Base-by-base conservation (phyloP, 2,329 filamentous ascomycete genomes). In the Niveomyces coronatus region DNA sequence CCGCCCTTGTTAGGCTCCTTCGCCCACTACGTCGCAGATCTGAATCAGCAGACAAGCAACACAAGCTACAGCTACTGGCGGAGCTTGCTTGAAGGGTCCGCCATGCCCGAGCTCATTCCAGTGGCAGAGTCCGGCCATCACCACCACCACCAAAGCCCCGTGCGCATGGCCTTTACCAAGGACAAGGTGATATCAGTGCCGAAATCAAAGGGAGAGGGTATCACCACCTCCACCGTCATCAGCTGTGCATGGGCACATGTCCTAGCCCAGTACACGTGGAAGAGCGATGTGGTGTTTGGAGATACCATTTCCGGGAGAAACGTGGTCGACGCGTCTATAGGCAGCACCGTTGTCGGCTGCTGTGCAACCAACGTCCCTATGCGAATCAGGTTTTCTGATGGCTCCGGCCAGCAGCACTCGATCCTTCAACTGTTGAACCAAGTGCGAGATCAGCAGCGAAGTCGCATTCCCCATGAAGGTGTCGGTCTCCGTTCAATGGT, bases 361-460 rank as follows among this genome's bases (percentile, higher is more conserved):
- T 40, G 38, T 31, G 31, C 38, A 16, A 40, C 38, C 19, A 22
- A 40, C 16, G 32, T 40, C 15, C 38, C 38, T 19, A 35, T 40
- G 31, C 38, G 38, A 15, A 27, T 40, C 32, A 35, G 16, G 31
- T 35, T 40, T 28, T 9, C 26, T 11, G 38, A 35, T 26, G 20
- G 22, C n/a, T 35, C 38, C 24, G 38, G 38, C 32, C 26, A 28
- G 26, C 23, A 30, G 26, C 31, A 35, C 11, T 27, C 38, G 5
- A 11, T 40, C 15, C 20, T 39, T 20, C 15, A 40, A 4, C 31
- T 40, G 38, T 20, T 40, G 32, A 22, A 36, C 17, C 38, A 40
- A 18, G 38, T 40, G 16, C 23, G 31, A 20, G 38, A 40, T 31
- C 38, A 40, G 28, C 31, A 40, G 38, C 38, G 31, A 13, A 13